phyloP scores from a whole-genome alignment of 2,329 filamentous ascomycete genomes.

The Xylariaceae sp. region DNA sequence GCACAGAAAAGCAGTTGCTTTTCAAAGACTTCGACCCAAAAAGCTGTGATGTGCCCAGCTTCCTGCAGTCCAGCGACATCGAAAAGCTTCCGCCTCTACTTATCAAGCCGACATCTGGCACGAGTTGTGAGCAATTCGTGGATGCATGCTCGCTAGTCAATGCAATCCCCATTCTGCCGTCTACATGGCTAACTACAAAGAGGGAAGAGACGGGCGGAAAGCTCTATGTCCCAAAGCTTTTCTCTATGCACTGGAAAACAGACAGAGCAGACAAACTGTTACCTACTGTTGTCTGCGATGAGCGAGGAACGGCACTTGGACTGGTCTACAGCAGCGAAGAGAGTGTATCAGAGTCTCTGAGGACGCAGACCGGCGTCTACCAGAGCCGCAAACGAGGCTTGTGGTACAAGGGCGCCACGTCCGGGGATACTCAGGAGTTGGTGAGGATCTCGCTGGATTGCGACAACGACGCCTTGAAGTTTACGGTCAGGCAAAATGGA shows the following conservation, averaged over 20 bases:
- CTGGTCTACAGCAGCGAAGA: conserved; percentile 92
- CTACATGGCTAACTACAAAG: conserved; percentile 64
- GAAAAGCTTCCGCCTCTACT: conserved; percentile 48
- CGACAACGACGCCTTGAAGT: conserved; percentile 87
- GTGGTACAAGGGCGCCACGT: conserved; percentile 95
- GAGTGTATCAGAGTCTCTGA: conserved; percentile 81
- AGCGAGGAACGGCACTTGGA: conserved; percentile 77
- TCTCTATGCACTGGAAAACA: conserved; percentile 71
- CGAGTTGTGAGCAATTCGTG: conserved; percentile 45
- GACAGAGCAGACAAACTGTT: conserved; percentile 81
- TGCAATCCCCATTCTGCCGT: conserved; percentile 71
- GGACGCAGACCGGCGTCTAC: conserved; percentile 78
- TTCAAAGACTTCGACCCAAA: conserved; percentile 50
- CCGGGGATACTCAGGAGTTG: conserved; percentile 88
- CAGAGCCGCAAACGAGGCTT: conserved; percentile 92
- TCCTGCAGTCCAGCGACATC: conserved; percentile 43
- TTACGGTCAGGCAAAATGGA: conserved; percentile 84
- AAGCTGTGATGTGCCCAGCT: conserved; percentile 38
- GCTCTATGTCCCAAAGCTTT: conserved; percentile 64
- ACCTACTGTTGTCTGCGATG: conserved; percentile 86
- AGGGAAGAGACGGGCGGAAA: conserved; percentile 52
- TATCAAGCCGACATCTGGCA: conserved; percentile 46
- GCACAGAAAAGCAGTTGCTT: conserved; percentile 49
- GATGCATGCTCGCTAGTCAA: conserved; percentile 46
- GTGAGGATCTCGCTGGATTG: conserved; percentile 83